Evolutionary conservation across 352 stramenopile species (phyloP), one percentile per base, ranked within the genome.

Genomic region (Phytophthora palmivora): DNA sequence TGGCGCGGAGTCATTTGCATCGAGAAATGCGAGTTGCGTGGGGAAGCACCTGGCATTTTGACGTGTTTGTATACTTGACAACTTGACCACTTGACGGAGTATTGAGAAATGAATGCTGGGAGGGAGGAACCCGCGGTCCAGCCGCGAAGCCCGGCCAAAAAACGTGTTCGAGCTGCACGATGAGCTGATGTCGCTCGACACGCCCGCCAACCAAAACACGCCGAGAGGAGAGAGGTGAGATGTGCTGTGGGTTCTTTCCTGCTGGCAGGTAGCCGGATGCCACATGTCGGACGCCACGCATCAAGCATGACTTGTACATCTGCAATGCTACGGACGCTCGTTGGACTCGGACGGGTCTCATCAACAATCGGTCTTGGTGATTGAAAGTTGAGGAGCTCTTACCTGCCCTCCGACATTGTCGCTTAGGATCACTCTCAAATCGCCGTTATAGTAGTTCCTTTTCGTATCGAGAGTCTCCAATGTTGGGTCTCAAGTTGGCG

Each of bases 161-260:
- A 47, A 28, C 64, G 58, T 70, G 64, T 73, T 73, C 28, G 24
- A 21, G 45, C 42, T 34, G n/a, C 12, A 24, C 34, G 42, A 74
- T 70, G 50, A 60, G 41, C 58, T 67, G 63, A 60, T 70, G 38
- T n/a, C 3, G 10, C 24, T 28, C 32, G 61, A 71, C 63, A 71
- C 63, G 62, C 22, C 60, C 28, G 26, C 57, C 63, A 70, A 59
- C 52, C 24, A 51, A 63, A 74, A 74, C 69, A 77, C 69, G 69
- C 19, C 62, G 66, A 76, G 67, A 26, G 32, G 28, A 11, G 21
- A 7, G 19, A 51, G 42, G 34, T 8, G 8, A 28, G 47, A 65
- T 47, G 57, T 44, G 30, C 26, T 26, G 42, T 55, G 49, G 39
- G 32, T 48, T 52, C 45, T 45, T 61, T 52, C 45, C 56, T 61